Evolutionary conservation across 257 asterid genomes (phyloP), one percentile per base, ranked within the genome.

Genomic region (Nicotiana tabacum): DNA sequence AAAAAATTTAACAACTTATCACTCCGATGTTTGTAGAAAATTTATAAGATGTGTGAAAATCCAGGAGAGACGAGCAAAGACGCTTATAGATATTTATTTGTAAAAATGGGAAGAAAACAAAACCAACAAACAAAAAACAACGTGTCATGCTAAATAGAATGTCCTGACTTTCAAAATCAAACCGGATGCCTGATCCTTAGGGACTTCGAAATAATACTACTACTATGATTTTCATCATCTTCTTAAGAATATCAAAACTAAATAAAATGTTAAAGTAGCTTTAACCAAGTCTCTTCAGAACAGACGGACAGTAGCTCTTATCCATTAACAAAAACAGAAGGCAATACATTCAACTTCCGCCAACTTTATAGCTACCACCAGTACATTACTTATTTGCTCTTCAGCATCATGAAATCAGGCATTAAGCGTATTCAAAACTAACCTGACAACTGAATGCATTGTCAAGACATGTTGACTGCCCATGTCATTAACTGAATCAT

Each of bases 361-460:
- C 5, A 29, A 65, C 70, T 65, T 13, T 13, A 65, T 37, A 30
- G 21, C 51, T 27, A 48, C 12, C n/a, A 48, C 12, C n/a, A 24
- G 27, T 46, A 72, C 4, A 74, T 15, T 15, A 32, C 11, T 6
- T 32, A 16, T 66, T 11, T 66, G 21, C 74, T 66, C 48, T 66
- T 72, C 39, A 72, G 79, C 37, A 46, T 46, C 79, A 74, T 74
- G 80, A 74, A 46, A 74, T 74, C 62, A 74, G 61, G 27, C 10
- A 35, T 15, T 76, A 80, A 58, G 72, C 72, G 43, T n/a, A 46
- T 80, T 16, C 13, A 58, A 83, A 90, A 27, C 72, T 53, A 55
- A 93, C 98, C 95, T 90, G 70, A 89, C 89, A 88, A 83, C 89
- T 69, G 92, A 90, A 72, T 81, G 89, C 70, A 90, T 68, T 27